phyloP scores from a whole-genome alignment of 768 basidiomycete genomes.

The Hirschioporus abietinus region DNA sequence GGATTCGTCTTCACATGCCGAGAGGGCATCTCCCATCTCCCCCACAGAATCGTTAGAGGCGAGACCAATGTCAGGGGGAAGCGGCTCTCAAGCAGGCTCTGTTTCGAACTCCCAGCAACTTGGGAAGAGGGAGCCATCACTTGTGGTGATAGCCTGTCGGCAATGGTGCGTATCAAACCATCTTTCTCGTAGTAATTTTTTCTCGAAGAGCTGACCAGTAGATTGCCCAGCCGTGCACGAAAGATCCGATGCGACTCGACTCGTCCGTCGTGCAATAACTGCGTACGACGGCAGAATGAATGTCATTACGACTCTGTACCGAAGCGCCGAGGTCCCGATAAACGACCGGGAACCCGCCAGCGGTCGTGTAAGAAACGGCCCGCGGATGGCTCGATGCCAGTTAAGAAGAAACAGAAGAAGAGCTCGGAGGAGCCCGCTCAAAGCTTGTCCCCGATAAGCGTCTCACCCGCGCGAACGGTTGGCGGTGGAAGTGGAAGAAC shows the following conservation, averaged over 20 bases:
- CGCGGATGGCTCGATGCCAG: constrained; percentile 39
- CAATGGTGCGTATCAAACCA: constrained; percentile 56
- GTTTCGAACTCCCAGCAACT: not conserved
- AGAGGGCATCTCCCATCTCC: not conserved
- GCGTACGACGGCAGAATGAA: constrained; percentile 67
- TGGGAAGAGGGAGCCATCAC: constrained; percentile 53
- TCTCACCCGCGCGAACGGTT: not conserved
- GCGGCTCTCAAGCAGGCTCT: not conserved
- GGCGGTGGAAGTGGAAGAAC: not conserved
- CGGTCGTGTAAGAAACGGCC: constrained; percentile 81
- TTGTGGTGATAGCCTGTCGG: constrained; percentile 76
- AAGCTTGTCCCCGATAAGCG: constrained; percentile 21
- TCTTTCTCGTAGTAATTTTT: not conserved
- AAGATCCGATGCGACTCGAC: constrained; percentile 87
- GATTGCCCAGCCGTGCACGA: constrained; percentile 59
- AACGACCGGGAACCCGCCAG: constrained; percentile 77
- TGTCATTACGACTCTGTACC: constrained; percentile 79
- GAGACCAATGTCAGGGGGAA: not conserved
- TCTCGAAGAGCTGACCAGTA: not conserved
- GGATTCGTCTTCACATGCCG: not conserved
- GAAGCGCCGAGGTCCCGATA: constrained; percentile 82
- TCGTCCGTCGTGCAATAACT: constrained; percentile 77
- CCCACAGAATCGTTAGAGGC: not conserved
- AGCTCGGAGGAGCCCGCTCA: constrained; percentile 19
- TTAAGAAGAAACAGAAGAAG: constrained; percentile 30